A percentile compares a stretch with the other conserved stretches of the same genome.
Evolutionary conservation across 345 rosid species (phyloP).

Genomic region (Aquilaria malaccensis): DNA sequence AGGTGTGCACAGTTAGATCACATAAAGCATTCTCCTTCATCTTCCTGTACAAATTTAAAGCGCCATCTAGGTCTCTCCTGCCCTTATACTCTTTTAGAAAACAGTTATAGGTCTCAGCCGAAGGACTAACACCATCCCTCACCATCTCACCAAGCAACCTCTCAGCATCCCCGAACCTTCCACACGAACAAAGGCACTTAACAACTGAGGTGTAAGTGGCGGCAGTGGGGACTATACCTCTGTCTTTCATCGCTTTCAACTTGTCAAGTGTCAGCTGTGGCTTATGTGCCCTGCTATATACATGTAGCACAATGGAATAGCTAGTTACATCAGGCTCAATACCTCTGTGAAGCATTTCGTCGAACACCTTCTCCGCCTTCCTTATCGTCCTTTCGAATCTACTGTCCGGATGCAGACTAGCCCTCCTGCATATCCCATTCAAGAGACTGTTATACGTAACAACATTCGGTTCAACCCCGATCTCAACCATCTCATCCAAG

Average conservation of each 20-base stretch:
- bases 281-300: slow-evolving; percentile 78
- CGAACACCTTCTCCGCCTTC: slow-evolving; percentile 68
- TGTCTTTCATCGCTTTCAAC: slow-evolving; percentile 59
- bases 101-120: slow-evolving; percentile 66
- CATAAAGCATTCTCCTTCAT: slow-evolving; percentile 50
- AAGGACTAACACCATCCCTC: slow-evolving; percentile 46
- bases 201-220: slow-evolving; percentile 66
- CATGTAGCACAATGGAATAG: slow-evolving; percentile 69
- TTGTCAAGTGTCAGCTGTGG: slow-evolving; percentile 64
- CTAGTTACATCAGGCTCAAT: slow-evolving; percentile 81
- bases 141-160: slow-evolving; percentile 65
- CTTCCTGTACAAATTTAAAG: slow-evolving; percentile 62
- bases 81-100: slow-evolving; percentile 86
- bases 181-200: slow-evolving; percentile 81
- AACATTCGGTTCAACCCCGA: slow-evolving; percentile 55
- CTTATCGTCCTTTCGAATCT: slow-evolving; percentile 58
- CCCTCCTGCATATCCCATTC: slow-evolving; percentile 76
- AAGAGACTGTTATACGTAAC: slow-evolving; percentile 69
- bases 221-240: slow-evolving; percentile 52
- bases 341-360: slow-evolving; percentile 70
- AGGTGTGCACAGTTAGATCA: slow-evolving; percentile 40
- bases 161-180: slow-evolving; percentile 60
- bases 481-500: slow-evolving; percentile 56
- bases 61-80: slow-evolving; percentile 54
- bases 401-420: slow-evolving; percentile 60